phyloP scores from a whole-genome alignment of 345 rosid species.

The Linum lewisii region DNA sequence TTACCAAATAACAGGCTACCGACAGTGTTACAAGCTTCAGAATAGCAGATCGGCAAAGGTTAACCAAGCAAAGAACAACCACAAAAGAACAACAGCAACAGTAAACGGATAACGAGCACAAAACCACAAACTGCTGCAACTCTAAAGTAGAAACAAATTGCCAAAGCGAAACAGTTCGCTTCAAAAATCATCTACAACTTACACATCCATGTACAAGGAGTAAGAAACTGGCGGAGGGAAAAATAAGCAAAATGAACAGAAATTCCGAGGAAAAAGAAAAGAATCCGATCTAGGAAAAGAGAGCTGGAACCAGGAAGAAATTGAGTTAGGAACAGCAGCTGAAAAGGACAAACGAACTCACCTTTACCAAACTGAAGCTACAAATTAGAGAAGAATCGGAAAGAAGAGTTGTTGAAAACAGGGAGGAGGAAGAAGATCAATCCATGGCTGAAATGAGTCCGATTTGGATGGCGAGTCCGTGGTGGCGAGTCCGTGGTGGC shows the following conservation, averaged over 20 bases:
- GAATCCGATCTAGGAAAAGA: conserved; percentile 12
- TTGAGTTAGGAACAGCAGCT: not conserved
- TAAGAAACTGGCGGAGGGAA: conserved; percentile 7
- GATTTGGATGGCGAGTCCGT: not conserved
- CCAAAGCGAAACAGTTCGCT: not conserved
- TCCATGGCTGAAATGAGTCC: not conserved
- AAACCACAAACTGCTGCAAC: not conserved
- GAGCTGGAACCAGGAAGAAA: not conserved
- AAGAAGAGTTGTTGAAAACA: not conserved
- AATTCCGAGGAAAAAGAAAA: not conserved
- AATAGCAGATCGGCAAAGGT: too few relatives aligned
- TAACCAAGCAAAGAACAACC: not conserved
- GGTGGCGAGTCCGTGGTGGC: not conserved
- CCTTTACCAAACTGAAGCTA: not conserved
- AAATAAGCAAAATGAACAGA: not conserved
- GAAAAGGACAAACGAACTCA: not conserved
- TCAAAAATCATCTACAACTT: not conserved
- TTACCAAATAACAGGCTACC: too few relatives aligned
- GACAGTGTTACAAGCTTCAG: too few relatives aligned
- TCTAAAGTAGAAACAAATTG: not conserved
- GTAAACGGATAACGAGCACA: not conserved
- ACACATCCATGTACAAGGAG: not conserved
- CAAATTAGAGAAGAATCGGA: not conserved
- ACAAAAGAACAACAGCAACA: not conserved
- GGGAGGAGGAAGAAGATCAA: not conserved